These are phyloP conservation scores for Lomentospora prolificans DNA, from an alignment of 2,329 filamentous ascomycete genomes.

Conservation along the genomic window DNA sequence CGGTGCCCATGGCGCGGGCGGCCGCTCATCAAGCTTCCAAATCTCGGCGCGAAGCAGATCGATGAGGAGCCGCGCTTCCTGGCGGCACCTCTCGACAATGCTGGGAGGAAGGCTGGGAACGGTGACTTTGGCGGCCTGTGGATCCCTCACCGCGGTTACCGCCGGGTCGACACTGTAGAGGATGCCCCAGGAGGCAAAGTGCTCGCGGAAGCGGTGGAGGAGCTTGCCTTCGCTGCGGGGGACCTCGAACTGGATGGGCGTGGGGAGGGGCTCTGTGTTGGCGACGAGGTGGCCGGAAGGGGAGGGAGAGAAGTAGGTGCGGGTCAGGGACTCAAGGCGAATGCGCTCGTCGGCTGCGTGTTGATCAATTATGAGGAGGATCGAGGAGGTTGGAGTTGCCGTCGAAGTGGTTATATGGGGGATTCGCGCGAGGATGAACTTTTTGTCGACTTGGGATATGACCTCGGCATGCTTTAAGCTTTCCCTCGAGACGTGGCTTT, in stretches of 20 bases:
- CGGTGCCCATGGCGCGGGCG: constrained; percentile 9
- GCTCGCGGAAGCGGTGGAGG: constrained; percentile 39
- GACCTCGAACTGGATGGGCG: constrained; percentile 56
- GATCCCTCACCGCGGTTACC: neutral
- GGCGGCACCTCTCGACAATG: constrained; percentile 66
- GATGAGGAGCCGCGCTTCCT: constrained; percentile 61
- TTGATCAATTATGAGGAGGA: constrained; percentile 76
- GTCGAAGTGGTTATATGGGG: constrained; percentile 10
- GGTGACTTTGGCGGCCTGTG: constrained; percentile 23
- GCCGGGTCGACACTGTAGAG: constrained; percentile 39
- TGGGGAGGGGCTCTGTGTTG: constrained; percentile 30
- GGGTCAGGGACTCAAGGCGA: constrained; percentile 64
- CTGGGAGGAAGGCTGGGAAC: constrained; percentile 56
- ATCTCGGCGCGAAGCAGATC: constrained; percentile 66
- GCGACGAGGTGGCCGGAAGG: constrained; percentile 12
- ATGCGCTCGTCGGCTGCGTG: constrained; percentile 90
- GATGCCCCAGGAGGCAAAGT: constrained; percentile 70
- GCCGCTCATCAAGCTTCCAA: constrained; percentile 52
- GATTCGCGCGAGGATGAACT: constrained; percentile 72
- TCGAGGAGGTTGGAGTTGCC: constrained; percentile 23
- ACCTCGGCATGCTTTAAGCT: constrained; percentile 52
- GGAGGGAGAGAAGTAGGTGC: constrained; percentile 32
- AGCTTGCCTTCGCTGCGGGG: constrained; percentile 48
- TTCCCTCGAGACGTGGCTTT: constrained; percentile 49
- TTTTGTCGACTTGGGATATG: constrained; percentile 76